Evolutionary conservation across 768 basidiomycete genomes (phyloP).

Genomic region (Cubamyces sp.): DNA sequence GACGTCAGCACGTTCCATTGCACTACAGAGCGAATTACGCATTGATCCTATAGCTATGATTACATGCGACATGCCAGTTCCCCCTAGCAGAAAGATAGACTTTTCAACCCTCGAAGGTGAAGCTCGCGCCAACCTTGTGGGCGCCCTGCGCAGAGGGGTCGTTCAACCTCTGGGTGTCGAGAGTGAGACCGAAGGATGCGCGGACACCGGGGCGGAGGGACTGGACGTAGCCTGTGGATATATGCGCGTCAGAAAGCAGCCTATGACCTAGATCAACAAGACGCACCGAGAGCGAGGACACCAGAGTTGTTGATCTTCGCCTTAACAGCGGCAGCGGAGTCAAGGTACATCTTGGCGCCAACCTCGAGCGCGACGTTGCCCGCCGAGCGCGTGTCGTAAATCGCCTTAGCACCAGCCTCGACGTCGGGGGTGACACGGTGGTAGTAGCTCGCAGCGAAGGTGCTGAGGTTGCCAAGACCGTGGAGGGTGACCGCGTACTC

Average conservation of each 20-base stretch:
- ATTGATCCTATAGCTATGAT: constrained; percentile 24
- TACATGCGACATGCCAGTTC: constrained; percentile 18
- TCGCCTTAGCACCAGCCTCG: constrained; percentile 94
- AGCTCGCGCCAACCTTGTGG: constrained; percentile 82
- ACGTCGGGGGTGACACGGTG: constrained; percentile 92
- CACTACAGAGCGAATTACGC: constrained; percentile 24
- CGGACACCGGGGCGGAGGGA: constrained; percentile 91
- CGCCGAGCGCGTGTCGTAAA: constrained; percentile 93
- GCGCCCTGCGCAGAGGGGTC: constrained; percentile 61
- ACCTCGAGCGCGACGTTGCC: constrained; percentile 87
- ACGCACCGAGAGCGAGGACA: constrained; percentile 79
- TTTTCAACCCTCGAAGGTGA: constrained; percentile 64
- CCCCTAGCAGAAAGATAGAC: not conserved
- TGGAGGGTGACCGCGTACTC: constrained; percentile 95
- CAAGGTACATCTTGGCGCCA: constrained; percentile 91
- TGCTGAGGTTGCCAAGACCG: constrained; percentile 91
- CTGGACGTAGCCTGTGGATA: constrained; percentile 79
- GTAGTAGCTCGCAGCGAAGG: constrained; percentile 96
- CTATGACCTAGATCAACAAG: not conserved
- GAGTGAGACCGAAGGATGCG: constrained; percentile 89
- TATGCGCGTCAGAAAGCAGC: not conserved
- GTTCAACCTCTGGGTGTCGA: constrained; percentile 93
- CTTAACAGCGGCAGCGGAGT: constrained; percentile 91
- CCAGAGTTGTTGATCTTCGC: constrained; percentile 98
- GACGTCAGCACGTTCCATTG: constrained; percentile 10